Evolutionary conservation across 139 green algal genomes (phyloP).

Genomic region (Micractinium conductrix): DNA sequence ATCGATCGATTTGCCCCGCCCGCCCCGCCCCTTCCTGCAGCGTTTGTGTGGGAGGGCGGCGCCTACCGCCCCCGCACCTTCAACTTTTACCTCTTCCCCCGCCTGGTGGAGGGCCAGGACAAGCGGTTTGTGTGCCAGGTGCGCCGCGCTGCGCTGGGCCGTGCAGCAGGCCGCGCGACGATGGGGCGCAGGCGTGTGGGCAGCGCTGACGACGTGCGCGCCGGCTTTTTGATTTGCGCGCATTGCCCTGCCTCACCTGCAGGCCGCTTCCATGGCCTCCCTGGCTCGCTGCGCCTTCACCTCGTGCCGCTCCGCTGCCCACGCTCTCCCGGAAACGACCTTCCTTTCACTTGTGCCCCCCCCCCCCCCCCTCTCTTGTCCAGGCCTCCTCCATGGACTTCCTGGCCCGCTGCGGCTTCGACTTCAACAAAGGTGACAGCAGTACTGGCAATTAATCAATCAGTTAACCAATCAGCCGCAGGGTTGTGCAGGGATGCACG

Average conservation of each 20-base stretch:
- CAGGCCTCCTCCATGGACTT: constrained; percentile 69
- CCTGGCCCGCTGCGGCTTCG: constrained; percentile 72
- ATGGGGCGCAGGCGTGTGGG: no score
- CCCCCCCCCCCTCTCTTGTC: background rate
- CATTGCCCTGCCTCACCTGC: background rate
- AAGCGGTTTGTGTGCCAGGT: constrained; percentile 74
- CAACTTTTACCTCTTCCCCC: constrained; percentile 88
- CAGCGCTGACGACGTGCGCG: no score
- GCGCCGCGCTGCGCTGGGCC: no score
- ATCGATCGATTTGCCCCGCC: background rate
- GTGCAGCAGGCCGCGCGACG: no score
- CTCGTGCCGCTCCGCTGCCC: no score
- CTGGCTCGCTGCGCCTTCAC: no score
- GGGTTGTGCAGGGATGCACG: no score
- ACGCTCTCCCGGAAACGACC: no score
- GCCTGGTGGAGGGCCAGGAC: constrained; percentile 53
- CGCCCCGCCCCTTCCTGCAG: background rate
- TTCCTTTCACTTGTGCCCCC: background rate
- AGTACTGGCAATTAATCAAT: no score
- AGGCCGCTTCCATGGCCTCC: background rate
- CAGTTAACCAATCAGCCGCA: no score
- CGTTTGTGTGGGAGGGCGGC: constrained; percentile 38
- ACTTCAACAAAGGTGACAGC: constrained; percentile 94
- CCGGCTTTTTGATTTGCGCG: no score
- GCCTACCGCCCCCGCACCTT: constrained; percentile 59